Conservation (phyloP, 192 early-diverging fungal species). For the Fimicolochytrium jonesii region DNA sequence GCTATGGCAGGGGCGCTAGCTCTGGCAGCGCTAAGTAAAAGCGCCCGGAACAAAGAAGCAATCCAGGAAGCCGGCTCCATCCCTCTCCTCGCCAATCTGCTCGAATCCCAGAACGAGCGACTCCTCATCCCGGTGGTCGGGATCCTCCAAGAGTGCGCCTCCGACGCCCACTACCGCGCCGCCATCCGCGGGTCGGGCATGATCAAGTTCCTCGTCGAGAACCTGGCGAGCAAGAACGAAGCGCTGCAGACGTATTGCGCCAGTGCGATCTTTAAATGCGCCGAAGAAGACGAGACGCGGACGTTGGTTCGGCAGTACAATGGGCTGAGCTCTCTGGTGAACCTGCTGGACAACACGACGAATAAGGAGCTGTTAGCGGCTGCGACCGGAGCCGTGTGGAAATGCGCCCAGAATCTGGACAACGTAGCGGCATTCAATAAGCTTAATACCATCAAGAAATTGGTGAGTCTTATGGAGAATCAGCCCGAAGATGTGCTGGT, state of each 20-base stretch:
- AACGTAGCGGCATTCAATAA: conserved; percentile 62
- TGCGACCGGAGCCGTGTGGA: conserved; percentile 67
- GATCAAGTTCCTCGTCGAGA: conserved; percentile 62
- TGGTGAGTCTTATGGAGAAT: conserved; percentile 63
- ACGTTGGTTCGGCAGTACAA: conserved; percentile 50
- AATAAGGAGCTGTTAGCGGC: conserved; percentile 62
- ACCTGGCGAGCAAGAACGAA: conserved; percentile 55
- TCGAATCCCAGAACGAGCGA: conserved; percentile 53
- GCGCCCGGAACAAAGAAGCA: conserved; percentile 58
- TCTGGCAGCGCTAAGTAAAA: conserved; percentile 55
- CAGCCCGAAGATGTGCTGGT: conserved; percentile 66
- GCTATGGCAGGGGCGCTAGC: conserved; percentile 60
- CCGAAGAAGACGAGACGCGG: conserved; percentile 62
- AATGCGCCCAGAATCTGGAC: conserved; percentile 60
- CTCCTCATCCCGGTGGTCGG: conserved; percentile 62
- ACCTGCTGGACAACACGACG: conserved; percentile 51
- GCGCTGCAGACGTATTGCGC: conserved; percentile 61
- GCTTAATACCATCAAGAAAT: conserved; percentile 61
- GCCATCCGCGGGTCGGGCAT: conserved; percentile 58
- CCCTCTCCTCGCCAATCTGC: conserved; percentile 54
- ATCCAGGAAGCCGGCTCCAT: conserved; percentile 57
- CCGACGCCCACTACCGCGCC: conserved; percentile 51
- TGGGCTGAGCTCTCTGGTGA: conserved; percentile 51
- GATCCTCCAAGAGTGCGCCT: conserved; percentile 61
- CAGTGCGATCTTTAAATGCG: conserved; percentile 63